A percentile compares a stretch with the other conserved stretches of the same genome.
phyloP scores from a whole-genome alignment of 441 rosid species.

The Codiaeum variegatum region DNA sequence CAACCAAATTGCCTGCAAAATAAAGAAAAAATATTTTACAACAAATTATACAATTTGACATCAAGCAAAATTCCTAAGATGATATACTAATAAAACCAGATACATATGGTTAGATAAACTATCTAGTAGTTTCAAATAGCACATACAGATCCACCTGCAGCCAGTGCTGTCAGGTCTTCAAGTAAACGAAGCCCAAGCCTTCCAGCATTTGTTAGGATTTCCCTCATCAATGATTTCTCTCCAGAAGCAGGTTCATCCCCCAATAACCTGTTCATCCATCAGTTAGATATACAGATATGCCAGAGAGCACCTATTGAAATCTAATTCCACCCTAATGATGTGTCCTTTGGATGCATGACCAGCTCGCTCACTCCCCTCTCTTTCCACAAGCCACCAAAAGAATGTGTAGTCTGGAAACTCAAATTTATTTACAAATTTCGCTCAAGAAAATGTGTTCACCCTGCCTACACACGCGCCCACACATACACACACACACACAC shows the following conservation, averaged over 20 bases:
- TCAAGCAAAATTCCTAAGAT: slow-evolving; percentile 7
- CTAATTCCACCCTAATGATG: not conserved
- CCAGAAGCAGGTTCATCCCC: slow-evolving; percentile 52
- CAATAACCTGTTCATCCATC: slow-evolving; percentile 50
- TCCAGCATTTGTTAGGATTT: slow-evolving; percentile 57
- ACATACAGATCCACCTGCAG: slow-evolving; percentile 99
- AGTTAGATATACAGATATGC: slow-evolving; percentile 27
- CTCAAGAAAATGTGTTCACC: not conserved
- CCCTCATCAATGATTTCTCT: slow-evolving; percentile 44
- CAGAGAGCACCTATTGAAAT: slow-evolving; percentile 15
- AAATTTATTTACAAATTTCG: slow-evolving; percentile 5
- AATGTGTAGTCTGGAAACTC: not conserved
- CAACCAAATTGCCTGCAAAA: slow-evolving; percentile 80
- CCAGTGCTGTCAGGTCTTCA: slow-evolving; percentile 99
- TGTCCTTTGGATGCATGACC: not conserved
- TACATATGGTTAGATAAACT: slow-evolving; percentile 15
- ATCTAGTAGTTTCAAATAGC: slow-evolving; percentile 42
- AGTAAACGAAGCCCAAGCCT: slow-evolving; percentile 90
- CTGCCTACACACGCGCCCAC: not conserved
- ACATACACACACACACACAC: not conserved
- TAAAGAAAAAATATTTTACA: slow-evolving; percentile 20
- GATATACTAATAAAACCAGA: slow-evolving; percentile 9
- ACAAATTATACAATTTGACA: slow-evolving; percentile 5
- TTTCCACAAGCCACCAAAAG: not conserved
- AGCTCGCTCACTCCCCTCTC: not conserved